Evolutionary conservation across 305 asterid genomes (phyloP), one percentile per base, ranked within the genome.

Genomic region (Ilex paraguariensis): DNA sequence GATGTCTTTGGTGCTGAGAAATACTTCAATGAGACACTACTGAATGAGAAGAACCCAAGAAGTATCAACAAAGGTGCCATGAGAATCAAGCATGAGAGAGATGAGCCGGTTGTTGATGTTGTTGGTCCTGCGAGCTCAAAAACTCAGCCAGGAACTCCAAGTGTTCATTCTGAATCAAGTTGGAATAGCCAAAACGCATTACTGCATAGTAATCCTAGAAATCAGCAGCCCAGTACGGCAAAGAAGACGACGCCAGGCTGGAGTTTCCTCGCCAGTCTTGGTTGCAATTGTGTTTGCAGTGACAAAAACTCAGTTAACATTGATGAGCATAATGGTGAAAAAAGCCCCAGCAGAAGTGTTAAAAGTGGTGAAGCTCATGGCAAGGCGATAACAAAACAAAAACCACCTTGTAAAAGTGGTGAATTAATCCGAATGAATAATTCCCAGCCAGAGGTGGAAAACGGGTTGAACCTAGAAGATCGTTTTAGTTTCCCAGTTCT

Each of bases 121-220:
- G 6, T 63, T 48, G 60, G 59, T 12, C 73, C 72, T 4, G 45
- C 67, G 28, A 79, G 82, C 11, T 74, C 67, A 51, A 75, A 63
- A 30, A 58, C 64, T 53, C 49, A 66, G 16, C 56, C 54, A 6
- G 67, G 72, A 55, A 68, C 85, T 13, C 80, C 76, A 30, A 86
- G 96, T 44, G 51, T 76, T 50, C 84, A 71, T 49, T 91, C 96
- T 5, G 87, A 80, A 21, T 80, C 91, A 28, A 91, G 95, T 63
- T 70, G 81, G 82, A 85, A 89, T 33, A 91, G 95, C 78, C 72
- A 84, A 53, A 81, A 77, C 57, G 59, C 79, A 6, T 70, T 91
- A 31, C 13, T 88, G 70, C 76, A 74, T 5, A 56, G 59, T 6
- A 31, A 45, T 61, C 64, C 84, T 16, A 73, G 67, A 68, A 84